Base-by-base conservation (phyloP, 164 flowering plant species). In the Santalum album region DNA sequence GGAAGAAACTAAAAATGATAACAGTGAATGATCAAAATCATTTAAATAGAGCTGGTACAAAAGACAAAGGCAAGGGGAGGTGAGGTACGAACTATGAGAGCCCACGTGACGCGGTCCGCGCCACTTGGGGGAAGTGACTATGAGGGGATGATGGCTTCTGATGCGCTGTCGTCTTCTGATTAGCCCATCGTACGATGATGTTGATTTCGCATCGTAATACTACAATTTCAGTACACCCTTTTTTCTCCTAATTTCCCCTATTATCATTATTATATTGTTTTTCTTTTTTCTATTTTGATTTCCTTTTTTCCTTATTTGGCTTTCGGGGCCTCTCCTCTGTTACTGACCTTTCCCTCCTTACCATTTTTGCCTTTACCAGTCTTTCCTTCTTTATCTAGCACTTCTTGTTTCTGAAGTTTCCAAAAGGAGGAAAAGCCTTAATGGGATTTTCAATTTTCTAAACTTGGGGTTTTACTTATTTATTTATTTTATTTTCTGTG, bases 121-220 rank as follows among this genome's bases (percentile, higher is more conserved):
- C 54, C 50, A 21, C 25, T 23, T 26, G 17, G 48, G 6, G 12
- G 2, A 19, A 3, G 34, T 3, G 25, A 53, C 51, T 3, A 49
- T 1, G 20, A 15, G 36, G 0, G 4, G 26, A 6, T 47, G 16
- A 19, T 18, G 1, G 11, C 14, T 36, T 39, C 16, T 45, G 27
- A 1, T 57, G 49, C 2, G 58, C 0, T 54, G 66, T 27, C 66
- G 20, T 2, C 0, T 1, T n/a, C 0, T 2, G 0, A 67, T 61
- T 67, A 54, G 63, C 34, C 18, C 0, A 0, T 16, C 35, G 71
- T 67, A 67, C 66, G 66, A 67, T 67, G 71, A 62, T 57, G 47
- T 54, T 53, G 55, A 50, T 21, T 15, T 17, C 1, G 17, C 7
- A 12, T 20, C 10, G 9, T 2, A 4, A 2, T 12, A 14, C 9